phyloP scores from a whole-genome alignment of 73 alveolate genomes.

The Paramecium octaurelia region DNA sequence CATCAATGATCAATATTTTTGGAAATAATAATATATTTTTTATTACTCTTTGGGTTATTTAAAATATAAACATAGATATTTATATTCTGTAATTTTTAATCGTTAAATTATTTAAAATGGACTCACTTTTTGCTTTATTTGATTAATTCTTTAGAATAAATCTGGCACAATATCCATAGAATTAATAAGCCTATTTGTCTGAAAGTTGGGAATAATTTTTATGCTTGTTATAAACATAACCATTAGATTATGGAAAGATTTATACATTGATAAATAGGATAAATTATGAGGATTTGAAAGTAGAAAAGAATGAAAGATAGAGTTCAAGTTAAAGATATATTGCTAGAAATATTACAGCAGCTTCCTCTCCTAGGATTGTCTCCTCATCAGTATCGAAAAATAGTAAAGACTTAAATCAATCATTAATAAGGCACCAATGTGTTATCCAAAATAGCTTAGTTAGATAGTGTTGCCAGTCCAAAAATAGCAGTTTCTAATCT shows the following conservation, averaged over 20 bases:
- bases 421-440: conserved; percentile 6
- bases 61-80: not conserved
- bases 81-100: not conserved
- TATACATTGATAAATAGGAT: conserved; percentile 5
- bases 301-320: not conserved
- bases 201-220: conserved; percentile 29
- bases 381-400: conserved; percentile 9
- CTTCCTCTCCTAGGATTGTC: conserved; percentile 19
- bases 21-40: not conserved
- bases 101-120: conserved; percentile 18
- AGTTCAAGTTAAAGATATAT: conserved; percentile 6
- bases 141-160: conserved; percentile 10
- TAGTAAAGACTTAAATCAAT: not conserved
- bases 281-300: not conserved
- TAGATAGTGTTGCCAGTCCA: conserved; percentile 20
- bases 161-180: not conserved
- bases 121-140: conserved; percentile 1
- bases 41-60: not conserved
- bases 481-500: conserved; percentile 29
- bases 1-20: not conserved
- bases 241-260: conserved; percentile 27
- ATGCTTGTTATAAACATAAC: not conserved
- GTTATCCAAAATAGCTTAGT: not conserved
- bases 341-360: conserved; percentile 35
- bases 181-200: not conserved